Evolutionary conservation across 257 asterid genomes (phyloP), one percentile per base, ranked within the genome.

Genomic region (Verbascum thapsus): DNA sequence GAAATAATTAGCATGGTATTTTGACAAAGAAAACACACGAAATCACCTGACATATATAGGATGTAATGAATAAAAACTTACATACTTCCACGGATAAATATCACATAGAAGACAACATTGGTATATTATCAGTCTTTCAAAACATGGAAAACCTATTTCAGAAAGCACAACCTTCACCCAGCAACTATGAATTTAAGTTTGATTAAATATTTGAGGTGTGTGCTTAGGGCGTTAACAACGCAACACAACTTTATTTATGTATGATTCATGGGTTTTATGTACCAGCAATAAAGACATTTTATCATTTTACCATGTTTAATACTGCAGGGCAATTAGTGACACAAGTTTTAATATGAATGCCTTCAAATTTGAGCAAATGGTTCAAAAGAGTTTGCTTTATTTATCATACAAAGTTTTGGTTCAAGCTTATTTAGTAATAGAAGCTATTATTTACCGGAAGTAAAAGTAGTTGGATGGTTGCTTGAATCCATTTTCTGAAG

Each of bases 401-500:
- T 49, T 16, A 55, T 38, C 61, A 38, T 13, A 12, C 37, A 10
- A 50, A 52, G 39, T 38, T 12, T 35, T 39, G 53, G 42, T 41
- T 43, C 32, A 3, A 56, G 48, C 18, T 20, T 8, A 4, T 12
- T 6, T 34, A 38, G 5, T 19, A 12, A 69, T 12, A 20, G 34
- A 47, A 13, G 6, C 17, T 51, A 65, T 66, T 8, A 47, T 61
- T 55, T 50, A 49, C 13, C 60, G 38, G 10, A 42, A 58, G 17
- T 18, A 16, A 39, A 13, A 53, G n/a, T 38, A 60, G 10, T 12
- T n/a, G 32, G 32, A 26, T 26, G 19, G 53, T 38, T 23, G 38
- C 56, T 58, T 58, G 55, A 50, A 45, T 66, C 49, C 68, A 52
- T 52, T 1, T 5, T 26, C 32, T 26, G 32, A n/a, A n/a, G n/a